These are phyloP conservation scores for Aspergillus sojae DNA, from an alignment of 2,329 filamentous ascomycete species.

Conservation along the genomic window DNA sequence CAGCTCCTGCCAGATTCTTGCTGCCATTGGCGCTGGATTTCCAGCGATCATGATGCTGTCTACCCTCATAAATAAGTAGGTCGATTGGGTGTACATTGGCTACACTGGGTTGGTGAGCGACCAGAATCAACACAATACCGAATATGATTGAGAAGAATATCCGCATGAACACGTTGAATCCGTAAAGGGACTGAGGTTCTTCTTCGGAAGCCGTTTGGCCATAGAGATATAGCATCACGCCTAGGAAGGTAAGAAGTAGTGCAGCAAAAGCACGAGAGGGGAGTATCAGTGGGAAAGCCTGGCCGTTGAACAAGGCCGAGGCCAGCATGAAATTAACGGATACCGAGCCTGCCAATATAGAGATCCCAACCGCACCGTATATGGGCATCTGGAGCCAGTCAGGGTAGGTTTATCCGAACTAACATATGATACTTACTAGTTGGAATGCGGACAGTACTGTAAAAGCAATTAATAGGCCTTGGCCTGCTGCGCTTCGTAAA, in stretches of 20 bases:
- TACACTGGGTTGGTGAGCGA: constrained; percentile 43
- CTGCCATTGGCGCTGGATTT: constrained; percentile 51
- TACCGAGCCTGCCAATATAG: constrained; percentile 41
- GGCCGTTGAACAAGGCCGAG: constrained; percentile 34
- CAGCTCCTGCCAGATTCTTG: constrained; percentile 52
- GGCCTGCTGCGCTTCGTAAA: constrained; percentile 42
- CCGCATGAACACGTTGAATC: constrained; percentile 36
- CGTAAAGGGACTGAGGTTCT: constrained; percentile 31
- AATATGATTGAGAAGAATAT: constrained; percentile 45
- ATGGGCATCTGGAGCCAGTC: constrained; percentile 41
- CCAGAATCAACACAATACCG: constrained; percentile 45
- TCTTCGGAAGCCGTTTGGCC: constrained; percentile 30
- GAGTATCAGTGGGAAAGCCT: constrained; percentile 37
- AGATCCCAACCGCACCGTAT: constrained; percentile 43
- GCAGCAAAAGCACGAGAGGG: constrained; percentile 30
- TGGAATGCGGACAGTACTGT: constrained; percentile 41
- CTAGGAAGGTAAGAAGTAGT: constrained; percentile 35
- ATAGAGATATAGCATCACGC: constrained; percentile 32
- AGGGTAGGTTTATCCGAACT: not conserved
- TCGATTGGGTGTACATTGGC: constrained; percentile 58
- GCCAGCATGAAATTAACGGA: constrained; percentile 36
- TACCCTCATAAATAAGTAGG: constrained; percentile 55
- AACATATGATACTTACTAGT: constrained; percentile 36
- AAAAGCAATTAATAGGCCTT: constrained; percentile 37
- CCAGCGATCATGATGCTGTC: constrained; percentile 53